These are phyloP conservation scores for Rhizopogon roseolus DNA, from an alignment of 768 basidiomycete species.

Conservation along the genomic window DNA sequence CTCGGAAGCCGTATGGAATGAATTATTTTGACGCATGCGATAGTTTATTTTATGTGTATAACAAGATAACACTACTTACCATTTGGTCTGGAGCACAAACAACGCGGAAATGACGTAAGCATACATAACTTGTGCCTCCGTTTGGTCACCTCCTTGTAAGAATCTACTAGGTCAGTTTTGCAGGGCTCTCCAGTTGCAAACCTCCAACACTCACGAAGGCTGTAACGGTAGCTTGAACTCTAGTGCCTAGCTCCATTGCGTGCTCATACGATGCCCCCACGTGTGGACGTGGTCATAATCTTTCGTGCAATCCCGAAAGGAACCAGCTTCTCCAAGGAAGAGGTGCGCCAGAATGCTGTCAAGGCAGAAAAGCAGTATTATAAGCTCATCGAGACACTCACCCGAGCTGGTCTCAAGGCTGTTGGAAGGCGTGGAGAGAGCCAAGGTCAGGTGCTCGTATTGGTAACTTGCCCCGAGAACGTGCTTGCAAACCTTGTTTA, in stretches of 20 bases:
- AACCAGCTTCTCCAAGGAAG: constrained; percentile 49
- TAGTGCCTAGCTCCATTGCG: background rate
- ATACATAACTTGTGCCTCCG: too few relatives aligned
- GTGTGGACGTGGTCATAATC: constrained; percentile 71
- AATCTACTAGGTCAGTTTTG: too few relatives aligned
- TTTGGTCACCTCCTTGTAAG: too few relatives aligned
- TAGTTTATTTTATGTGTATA: too few relatives aligned
- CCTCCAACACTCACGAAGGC: background rate
- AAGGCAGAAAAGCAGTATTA: constrained; percentile 70
- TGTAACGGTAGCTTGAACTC: background rate
- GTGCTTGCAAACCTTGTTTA: constrained; percentile 62
- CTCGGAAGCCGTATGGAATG: background rate
- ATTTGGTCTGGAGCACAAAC: too few relatives aligned
- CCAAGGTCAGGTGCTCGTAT: constrained; percentile 69
- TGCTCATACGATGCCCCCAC: constrained; percentile 34
- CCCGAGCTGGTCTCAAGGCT: constrained; percentile 58
- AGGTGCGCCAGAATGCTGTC: constrained; percentile 54
- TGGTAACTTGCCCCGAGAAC: constrained; percentile 64
- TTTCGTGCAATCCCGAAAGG: constrained; percentile 48
- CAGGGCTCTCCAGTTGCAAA: background rate
- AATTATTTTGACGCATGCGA: background rate
- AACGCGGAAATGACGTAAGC: too few relatives aligned
- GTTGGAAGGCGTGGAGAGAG: constrained; percentile 76
- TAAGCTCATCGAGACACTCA: constrained; percentile 56
- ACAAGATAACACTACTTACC: too few relatives aligned